Percentiles rank a stretch among this genome's conserved stretches.
Conservation (phyloP, 2,329 filamentous ascomycete genomes). For the Pseudocercospora musae region DNA sequence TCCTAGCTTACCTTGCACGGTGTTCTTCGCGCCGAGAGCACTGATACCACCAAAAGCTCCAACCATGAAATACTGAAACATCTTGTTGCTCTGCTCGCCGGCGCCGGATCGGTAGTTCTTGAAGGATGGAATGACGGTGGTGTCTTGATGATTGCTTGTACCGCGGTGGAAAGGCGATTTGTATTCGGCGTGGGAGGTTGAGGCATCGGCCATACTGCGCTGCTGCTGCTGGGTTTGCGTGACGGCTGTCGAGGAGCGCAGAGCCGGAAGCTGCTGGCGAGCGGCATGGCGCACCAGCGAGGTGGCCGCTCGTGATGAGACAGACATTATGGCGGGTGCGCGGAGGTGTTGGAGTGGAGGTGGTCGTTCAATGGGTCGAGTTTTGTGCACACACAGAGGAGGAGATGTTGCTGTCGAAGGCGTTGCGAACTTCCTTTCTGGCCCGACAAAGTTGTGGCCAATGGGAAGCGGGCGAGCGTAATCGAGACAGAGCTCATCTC, state of each 20-base stretch:
- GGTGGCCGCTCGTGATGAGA: conserved; percentile 47
- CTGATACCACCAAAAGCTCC: conserved; percentile 89
- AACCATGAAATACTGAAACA: conserved; percentile 98
- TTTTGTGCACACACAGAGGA: conserved; percentile 4
- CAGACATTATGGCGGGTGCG: conserved; percentile 45
- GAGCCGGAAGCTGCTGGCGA: conserved; percentile 46
- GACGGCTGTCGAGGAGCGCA: conserved; percentile 45
- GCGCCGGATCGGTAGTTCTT: conserved; percentile 76
- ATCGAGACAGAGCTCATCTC: not conserved
- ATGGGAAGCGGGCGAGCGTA: not conserved
- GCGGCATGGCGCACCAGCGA: conserved; percentile 48
- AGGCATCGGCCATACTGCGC: conserved; percentile 38
- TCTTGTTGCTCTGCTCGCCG: conserved; percentile 69
- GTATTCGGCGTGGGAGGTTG: conserved; percentile 44
- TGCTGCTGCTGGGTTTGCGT: conserved; percentile 39
- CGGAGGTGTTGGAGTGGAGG: conserved; percentile 14
- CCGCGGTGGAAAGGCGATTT: conserved; percentile 55
- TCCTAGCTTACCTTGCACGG: conserved; percentile 78
- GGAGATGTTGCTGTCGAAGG: not conserved
- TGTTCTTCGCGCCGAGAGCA: conserved; percentile 93
- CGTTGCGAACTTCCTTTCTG: not conserved
- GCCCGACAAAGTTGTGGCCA: not conserved
- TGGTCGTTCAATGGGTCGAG: conserved; percentile 21
- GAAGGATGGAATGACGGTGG: conserved; percentile 81
- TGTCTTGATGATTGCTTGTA: conserved; percentile 40